Conservation (phyloP, 106 monocot species). For the Posidonia australis region DNA sequence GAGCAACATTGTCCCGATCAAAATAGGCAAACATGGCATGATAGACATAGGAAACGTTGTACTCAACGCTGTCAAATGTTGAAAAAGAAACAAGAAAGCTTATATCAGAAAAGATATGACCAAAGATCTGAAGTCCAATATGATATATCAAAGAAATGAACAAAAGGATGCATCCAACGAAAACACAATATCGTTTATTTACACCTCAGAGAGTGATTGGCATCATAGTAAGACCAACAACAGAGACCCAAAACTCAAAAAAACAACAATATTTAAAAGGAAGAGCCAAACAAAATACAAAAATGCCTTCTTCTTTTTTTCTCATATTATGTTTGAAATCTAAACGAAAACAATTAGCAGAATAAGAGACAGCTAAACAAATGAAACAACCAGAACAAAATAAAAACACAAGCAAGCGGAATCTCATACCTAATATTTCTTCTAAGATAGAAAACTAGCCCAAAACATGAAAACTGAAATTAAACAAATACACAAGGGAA, state of each 20-base stretch:
- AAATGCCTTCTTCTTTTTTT: no score
- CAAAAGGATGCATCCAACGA: background rate
- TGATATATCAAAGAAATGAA: background rate
- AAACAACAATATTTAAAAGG: no score
- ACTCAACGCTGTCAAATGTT: conserved; percentile 46
- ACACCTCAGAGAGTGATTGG: no score
- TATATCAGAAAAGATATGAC: background rate
- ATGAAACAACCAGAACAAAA: background rate
- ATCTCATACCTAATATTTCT: background rate
- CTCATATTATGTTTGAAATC: no score
- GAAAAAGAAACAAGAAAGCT: background rate
- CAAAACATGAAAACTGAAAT: background rate
- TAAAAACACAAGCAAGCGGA: background rate
- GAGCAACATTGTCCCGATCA: conserved; percentile 71
- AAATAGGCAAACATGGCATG: conserved; percentile 88
- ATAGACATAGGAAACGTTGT: conserved; percentile 84
- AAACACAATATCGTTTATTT: no score
- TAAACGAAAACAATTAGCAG: background rate
- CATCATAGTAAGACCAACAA: no score
- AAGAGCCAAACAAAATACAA: no score
- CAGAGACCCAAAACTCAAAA: no score
- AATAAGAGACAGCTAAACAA: background rate
- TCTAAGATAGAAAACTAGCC: background rate
- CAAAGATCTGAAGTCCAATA: background rate
- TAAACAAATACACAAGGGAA: background rate